phyloP scores from a whole-genome alignment of 371 early-diverging fungal genomes.

The Sporodiniella umbellata region DNA sequence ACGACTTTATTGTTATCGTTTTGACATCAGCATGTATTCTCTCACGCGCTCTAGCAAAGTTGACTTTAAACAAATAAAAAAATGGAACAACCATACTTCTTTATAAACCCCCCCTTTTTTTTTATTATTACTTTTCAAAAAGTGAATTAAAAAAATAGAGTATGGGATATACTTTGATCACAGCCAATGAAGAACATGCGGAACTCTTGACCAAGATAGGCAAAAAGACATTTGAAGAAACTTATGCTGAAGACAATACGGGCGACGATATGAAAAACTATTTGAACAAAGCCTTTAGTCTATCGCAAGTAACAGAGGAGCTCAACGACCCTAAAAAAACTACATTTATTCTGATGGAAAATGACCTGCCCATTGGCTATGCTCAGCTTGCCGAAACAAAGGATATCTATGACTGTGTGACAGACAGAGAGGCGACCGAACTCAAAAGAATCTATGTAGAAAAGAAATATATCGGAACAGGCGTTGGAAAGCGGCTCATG shows the following conservation, averaged over 20 bases:
- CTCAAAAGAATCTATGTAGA: slow-evolving; percentile 29
- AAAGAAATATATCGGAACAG: slow-evolving; percentile 17
- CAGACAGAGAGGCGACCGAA: slow-evolving; percentile 23
- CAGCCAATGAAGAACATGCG: slow-evolving; percentile 2
- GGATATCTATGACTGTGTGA: slow-evolving; percentile 22
- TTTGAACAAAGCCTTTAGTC: slow-evolving; percentile 12
- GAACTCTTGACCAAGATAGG: slow-evolving; percentile 14
- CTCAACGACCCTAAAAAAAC: slow-evolving; percentile 15
- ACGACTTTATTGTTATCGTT: too few relatives aligned
- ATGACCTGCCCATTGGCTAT: slow-evolving; percentile 18
- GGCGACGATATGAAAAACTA: slow-evolving; percentile 17
- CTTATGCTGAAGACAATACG: slow-evolving; percentile 12
- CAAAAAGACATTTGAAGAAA: slow-evolving; percentile 13
- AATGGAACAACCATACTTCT: too few relatives aligned
- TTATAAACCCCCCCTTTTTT: too few relatives aligned
- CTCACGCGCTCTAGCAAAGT: too few relatives aligned
- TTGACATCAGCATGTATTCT: too few relatives aligned
- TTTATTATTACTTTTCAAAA: too few relatives aligned
- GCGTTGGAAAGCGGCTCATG: slow-evolving; percentile 21
- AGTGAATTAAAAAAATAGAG: too few relatives aligned
- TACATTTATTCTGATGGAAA: slow-evolving; percentile 15
- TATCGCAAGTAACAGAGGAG: slow-evolving; percentile 13
- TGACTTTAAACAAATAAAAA: too few relatives aligned
- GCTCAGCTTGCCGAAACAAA: slow-evolving; percentile 17
- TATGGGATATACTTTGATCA: too few relatives aligned